Percentiles rank a stretch among this genome's conserved stretches.
phyloP scores from a whole-genome alignment of 352 stramenopile genomes.

The Plasmopara viticola region DNA sequence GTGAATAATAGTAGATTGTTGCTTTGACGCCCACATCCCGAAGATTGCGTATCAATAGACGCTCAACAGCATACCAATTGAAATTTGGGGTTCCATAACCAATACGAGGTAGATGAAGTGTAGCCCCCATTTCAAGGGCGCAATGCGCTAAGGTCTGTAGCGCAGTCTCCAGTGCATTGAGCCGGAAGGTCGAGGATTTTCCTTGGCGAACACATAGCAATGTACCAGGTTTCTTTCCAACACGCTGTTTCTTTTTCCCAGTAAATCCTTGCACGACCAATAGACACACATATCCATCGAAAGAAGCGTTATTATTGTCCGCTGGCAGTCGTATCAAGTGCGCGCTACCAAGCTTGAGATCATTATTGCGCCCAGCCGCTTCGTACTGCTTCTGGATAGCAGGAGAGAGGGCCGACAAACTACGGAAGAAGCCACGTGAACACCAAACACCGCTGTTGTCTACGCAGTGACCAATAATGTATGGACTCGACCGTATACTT shows the following conservation, averaged over 20 bases:
- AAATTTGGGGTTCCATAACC: slow-evolving; percentile 69
- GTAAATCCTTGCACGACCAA: slow-evolving; percentile 66
- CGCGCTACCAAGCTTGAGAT: slow-evolving; percentile 68
- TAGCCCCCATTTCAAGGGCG: slow-evolving; percentile 33
- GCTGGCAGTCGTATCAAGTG: slow-evolving; percentile 46
- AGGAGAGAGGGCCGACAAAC: slow-evolving; percentile 44
- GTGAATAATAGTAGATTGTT: slow-evolving; percentile 71
- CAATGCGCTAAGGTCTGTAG: slow-evolving; percentile 36
- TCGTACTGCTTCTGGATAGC: slow-evolving; percentile 60
- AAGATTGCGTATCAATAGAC: slow-evolving; percentile 57
- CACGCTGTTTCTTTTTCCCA: slow-evolving; percentile 46
- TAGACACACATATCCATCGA: slow-evolving; percentile 50
- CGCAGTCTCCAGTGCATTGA: slow-evolving; percentile 52
- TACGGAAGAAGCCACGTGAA: slow-evolving; percentile 65
- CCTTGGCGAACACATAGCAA: slow-evolving; percentile 35
- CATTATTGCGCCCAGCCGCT: slow-evolving; percentile 38
- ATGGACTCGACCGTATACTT: slow-evolving; percentile 13
- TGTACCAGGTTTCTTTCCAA: slow-evolving; percentile 13
- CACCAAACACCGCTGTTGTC: slow-evolving; percentile 72
- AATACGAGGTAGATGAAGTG: slow-evolving; percentile 70
- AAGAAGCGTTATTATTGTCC: slow-evolving; percentile 2
- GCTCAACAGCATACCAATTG: slow-evolving; percentile 81
- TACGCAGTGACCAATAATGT: slow-evolving; percentile 71
- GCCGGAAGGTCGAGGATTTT: slow-evolving; percentile 58
- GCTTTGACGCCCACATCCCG: slow-evolving; percentile 40